Evolutionary conservation across 441 rosid genomes (phyloP).

Genomic region (Corymbia citriodora): DNA sequence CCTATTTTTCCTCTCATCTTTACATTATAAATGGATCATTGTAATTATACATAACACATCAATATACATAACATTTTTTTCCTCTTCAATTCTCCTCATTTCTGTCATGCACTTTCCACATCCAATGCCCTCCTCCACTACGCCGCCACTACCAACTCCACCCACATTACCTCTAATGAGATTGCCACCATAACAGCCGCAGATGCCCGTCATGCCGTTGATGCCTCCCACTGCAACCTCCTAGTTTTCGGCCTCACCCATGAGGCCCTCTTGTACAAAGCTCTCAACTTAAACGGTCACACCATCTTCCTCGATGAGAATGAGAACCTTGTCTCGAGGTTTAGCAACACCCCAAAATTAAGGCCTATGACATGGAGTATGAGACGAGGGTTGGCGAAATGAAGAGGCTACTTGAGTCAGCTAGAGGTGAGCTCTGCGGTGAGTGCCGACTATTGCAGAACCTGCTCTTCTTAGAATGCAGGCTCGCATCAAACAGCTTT

Average conservation of each 20-base stretch:
- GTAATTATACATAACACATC: too few relatives aligned
- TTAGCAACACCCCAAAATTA: background rate
- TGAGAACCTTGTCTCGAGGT: slow-evolving; percentile 1
- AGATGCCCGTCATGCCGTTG: background rate
- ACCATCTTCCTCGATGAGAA: slow-evolving; percentile 3
- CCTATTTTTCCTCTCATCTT: too few relatives aligned
- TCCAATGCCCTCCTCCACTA: too few relatives aligned
- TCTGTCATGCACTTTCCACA: too few relatives aligned
- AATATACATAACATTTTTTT: too few relatives aligned
- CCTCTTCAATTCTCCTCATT: too few relatives aligned
- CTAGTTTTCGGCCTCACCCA: background rate
- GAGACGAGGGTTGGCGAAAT: background rate
- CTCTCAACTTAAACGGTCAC: slow-evolving; percentile 1
- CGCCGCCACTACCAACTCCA: background rate
- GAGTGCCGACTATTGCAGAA: slow-evolving; percentile 1
- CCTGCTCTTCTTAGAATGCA: slow-evolving; percentile 2
- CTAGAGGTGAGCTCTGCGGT: background rate
- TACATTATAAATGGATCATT: too few relatives aligned
- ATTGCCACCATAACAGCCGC: background rate
- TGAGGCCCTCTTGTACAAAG: slow-evolving; percentile 2
- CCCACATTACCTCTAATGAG: background rate
- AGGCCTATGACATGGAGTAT: background rate
- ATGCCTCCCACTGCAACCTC: background rate
- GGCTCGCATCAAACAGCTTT: background rate
- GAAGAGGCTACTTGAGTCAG: background rate